Percentiles rank a stretch among this genome's conserved stretches.
These are phyloP conservation scores for Mariannaea elegans DNA, from an alignment of 2,329 filamentous ascomycete species.

Conservation along the genomic window DNA sequence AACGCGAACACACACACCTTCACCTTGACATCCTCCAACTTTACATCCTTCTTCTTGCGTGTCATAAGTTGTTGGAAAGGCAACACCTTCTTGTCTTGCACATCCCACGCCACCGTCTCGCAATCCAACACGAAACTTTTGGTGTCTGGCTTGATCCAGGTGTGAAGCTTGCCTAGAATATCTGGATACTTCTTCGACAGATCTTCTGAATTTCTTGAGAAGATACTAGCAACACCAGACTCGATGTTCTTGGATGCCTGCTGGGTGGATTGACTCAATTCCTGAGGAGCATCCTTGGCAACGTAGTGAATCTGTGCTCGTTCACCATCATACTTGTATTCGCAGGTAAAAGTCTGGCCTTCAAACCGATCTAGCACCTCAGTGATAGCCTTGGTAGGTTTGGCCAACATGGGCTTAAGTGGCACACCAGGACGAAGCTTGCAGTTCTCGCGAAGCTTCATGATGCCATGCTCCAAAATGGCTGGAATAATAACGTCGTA, in stretches of 20 bases:
- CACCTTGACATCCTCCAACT: conserved; percentile 92
- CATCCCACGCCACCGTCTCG: conserved; percentile 96
- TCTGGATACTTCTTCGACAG: conserved; percentile 98
- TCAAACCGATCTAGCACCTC: conserved; percentile 98
- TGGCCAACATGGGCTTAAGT: conserved; percentile 97
- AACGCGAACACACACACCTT: conserved; percentile 98
- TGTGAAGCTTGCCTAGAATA: conserved; percentile 85
- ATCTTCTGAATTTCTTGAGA: conserved; percentile 97
- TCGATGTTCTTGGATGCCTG: conserved; percentile 71
- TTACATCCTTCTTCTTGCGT: conserved; percentile 96
- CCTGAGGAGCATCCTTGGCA: conserved; percentile 76
- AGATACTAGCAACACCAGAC: conserved; percentile 87
- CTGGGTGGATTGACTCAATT: conserved; percentile 70
- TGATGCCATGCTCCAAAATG: conserved; percentile 86
- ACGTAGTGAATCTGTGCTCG: conserved; percentile 99
- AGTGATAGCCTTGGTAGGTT: conserved; percentile 97
- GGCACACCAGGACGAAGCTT: conserved; percentile 93
- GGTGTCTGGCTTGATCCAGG: conserved; percentile 89
- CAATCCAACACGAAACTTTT: conserved; percentile 98
- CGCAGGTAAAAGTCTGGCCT: conserved; percentile 93
- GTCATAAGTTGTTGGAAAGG: conserved; percentile 99
- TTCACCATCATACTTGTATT: conserved; percentile 99
- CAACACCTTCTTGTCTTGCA: conserved; percentile 92
- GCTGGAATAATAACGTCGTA: conserved; percentile 95
- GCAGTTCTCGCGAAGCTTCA: conserved; percentile 83